Conservation (phyloP, 306 rosid species). For the Vicia sativa region DNA sequence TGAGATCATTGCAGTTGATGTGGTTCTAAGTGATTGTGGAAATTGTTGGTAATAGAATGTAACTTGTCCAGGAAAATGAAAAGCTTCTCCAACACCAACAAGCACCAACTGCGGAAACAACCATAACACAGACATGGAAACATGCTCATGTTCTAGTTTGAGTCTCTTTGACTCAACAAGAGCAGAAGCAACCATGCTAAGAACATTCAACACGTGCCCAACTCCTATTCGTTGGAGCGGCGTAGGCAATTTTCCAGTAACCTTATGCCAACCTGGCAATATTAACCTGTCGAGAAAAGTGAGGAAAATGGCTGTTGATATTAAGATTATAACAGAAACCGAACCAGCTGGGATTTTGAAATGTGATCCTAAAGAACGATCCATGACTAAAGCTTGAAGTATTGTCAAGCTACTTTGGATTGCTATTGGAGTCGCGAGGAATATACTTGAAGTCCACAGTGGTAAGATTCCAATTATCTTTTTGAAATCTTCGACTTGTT, state of each 20-base stretch:
- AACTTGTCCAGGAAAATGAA: slow-evolving; percentile 71
- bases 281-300: slow-evolving; percentile 50
- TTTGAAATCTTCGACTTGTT: slow-evolving; percentile 68
- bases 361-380: slow-evolving; percentile 57
- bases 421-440: slow-evolving; percentile 53
- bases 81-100: slow-evolving; percentile 69
- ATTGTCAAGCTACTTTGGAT: slow-evolving; percentile 49
- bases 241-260: slow-evolving; percentile 34
- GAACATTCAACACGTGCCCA: slow-evolving; percentile 54
- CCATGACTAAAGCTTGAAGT: slow-evolving; percentile 65
- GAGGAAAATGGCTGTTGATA: slow-evolving; percentile 51
- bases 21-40: slow-evolving; percentile 51
- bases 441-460: slow-evolving; percentile 53
- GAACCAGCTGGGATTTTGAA: slow-evolving; percentile 59
- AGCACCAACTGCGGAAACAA: slow-evolving; percentile 58
- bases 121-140: slow-evolving; percentile 53
- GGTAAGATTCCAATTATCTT: slow-evolving; percentile 49
- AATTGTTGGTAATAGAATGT: slow-evolving; percentile 69
- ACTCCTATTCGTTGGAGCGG: slow-evolving; percentile 60
- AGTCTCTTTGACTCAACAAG: slow-evolving; percentile 72
- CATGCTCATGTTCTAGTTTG: slow-evolving; percentile 35
- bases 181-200: slow-evolving; percentile 52
- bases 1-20: slow-evolving; percentile 64
- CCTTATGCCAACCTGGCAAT: slow-evolving; percentile 49
- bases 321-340: slow-evolving; percentile 32